Percentiles rank a stretch among this genome's conserved stretches.
These are phyloP conservation scores for Tulasnella sp. DNA, from an alignment of 768 basidiomycete species.

Conservation along the genomic window DNA sequence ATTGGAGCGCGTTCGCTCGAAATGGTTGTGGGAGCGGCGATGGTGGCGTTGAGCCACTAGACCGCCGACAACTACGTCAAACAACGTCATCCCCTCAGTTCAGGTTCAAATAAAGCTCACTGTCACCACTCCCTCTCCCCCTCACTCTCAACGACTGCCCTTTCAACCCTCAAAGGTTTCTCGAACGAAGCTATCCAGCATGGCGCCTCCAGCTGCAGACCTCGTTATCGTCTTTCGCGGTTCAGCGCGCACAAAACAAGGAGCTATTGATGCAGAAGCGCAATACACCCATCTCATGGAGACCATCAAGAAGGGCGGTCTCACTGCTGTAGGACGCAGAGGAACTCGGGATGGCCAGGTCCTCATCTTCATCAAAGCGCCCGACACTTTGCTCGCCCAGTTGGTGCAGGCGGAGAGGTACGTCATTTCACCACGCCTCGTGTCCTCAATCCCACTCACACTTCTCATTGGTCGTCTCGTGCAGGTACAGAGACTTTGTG, in stretches of 20 bases:
- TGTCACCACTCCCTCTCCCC: not conserved
- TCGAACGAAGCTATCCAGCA: not conserved
- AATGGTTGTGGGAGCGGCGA: not conserved
- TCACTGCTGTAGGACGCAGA: constrained; percentile 63
- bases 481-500: constrained; percentile 67
- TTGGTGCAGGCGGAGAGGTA: constrained; percentile 71
- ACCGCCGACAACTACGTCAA: not conserved
- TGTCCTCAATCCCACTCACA: not conserved
- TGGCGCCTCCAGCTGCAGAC: constrained; percentile 55
- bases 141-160: not conserved
- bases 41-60: not conserved
- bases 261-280: constrained; percentile 53
- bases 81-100: not conserved
- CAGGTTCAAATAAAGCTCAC: not conserved
- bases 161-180: not conserved
- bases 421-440: constrained; percentile 25
- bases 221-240: constrained; percentile 65
- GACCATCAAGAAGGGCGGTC: constrained; percentile 51
- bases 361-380: constrained; percentile 67
- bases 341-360: constrained; percentile 72
- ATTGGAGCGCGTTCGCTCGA: no score
- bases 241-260: constrained; percentile 48
- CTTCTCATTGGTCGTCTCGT: constrained; percentile 3
- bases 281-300: constrained; percentile 62
- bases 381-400: constrained; percentile 49